These are phyloP conservation scores for Lyophyllum semitale DNA, from an alignment of 768 basidiomycete genomes.

Conservation along the genomic window DNA sequence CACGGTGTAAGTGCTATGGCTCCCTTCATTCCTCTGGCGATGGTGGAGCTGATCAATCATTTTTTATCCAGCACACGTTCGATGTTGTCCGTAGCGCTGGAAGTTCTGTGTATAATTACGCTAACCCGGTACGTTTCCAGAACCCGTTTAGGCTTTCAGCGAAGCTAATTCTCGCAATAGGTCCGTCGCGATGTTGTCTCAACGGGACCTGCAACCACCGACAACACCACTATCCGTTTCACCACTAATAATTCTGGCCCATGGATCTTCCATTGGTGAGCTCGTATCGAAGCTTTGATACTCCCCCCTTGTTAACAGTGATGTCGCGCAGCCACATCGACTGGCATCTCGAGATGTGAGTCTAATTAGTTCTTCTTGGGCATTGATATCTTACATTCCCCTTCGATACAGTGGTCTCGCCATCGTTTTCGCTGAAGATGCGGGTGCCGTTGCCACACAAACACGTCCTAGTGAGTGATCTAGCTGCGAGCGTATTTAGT, in stretches of 20 bases:
- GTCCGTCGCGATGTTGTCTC: slow-evolving; percentile 28
- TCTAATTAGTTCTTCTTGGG: not conserved
- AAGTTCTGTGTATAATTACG: slow-evolving; percentile 34
- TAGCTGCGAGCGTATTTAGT: not conserved
- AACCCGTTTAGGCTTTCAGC: not conserved
- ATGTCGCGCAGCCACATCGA: slow-evolving; percentile 7
- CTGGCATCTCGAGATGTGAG: slow-evolving; percentile 13
- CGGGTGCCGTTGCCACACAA: not conserved
- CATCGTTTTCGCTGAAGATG: slow-evolving; percentile 12
- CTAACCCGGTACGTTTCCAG: slow-evolving; percentile 38
- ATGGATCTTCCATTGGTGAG: slow-evolving; percentile 14
- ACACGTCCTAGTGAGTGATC: slow-evolving; percentile 2
- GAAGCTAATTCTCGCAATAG: not conserved
- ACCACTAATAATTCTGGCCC: slow-evolving; percentile 10
- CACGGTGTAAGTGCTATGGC: slow-evolving; percentile 24
- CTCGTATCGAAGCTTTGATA: not conserved
- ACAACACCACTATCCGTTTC: slow-evolving; percentile 13
- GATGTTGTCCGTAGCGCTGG: slow-evolving; percentile 40
- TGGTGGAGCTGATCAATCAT: not conserved
- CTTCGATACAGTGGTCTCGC: slow-evolving; percentile 4
- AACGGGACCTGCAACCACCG: not conserved
- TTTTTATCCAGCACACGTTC: slow-evolving; percentile 33
- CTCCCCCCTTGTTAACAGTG: not conserved
- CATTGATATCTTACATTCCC: not conserved
- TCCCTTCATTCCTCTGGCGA: not conserved